These are phyloP conservation scores for Penicillium verhagenii DNA, from an alignment of 495 filamentous ascomycete genomes.

Conservation along the genomic window DNA sequence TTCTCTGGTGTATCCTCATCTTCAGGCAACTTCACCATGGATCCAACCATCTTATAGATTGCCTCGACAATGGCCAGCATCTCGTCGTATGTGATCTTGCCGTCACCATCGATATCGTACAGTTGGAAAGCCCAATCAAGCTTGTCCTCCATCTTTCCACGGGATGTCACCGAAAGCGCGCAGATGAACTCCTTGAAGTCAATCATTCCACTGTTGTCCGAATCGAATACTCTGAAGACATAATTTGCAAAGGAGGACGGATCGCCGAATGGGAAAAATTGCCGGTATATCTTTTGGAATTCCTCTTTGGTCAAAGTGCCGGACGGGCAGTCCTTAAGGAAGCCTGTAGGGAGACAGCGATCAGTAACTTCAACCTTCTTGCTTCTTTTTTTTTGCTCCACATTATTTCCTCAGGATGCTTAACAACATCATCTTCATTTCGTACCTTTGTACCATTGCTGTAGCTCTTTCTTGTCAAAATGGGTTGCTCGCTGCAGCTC, in stretches of 20 bases:
- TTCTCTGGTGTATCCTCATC: constrained; percentile 99
- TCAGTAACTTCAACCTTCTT: too few species aligned
- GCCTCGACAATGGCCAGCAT: constrained; percentile 98
- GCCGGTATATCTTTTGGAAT: constrained; percentile 98
- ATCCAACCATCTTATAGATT: constrained; percentile 99
- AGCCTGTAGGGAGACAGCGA: constrained; percentile 56
- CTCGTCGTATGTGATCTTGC: constrained; percentile 98
- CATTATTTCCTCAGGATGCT: too few species aligned
- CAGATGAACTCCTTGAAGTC: constrained; percentile 99
- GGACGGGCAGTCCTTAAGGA: constrained; percentile 95
- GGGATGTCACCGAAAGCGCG: constrained; percentile 91
- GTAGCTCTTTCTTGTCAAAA: constrained; percentile 99
- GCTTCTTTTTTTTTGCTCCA: too few species aligned
- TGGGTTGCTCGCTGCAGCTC: constrained; percentile 95
- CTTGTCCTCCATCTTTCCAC: constrained; percentile 99
- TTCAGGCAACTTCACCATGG: constrained; percentile 97
- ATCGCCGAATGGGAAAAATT: constrained; percentile 99
- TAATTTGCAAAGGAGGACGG: constrained; percentile 97
- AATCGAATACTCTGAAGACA: constrained; percentile 98
- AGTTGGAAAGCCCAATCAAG: constrained; percentile 99
- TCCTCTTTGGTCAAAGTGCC: constrained; percentile 96
- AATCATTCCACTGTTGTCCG: constrained; percentile 93
- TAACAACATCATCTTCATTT: too few species aligned
- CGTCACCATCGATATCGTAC: constrained; percentile 98
- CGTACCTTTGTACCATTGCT: constrained; percentile 99